phyloP scores from a whole-genome alignment of 768 basidiomycete genomes.

The Russula sp. region DNA sequence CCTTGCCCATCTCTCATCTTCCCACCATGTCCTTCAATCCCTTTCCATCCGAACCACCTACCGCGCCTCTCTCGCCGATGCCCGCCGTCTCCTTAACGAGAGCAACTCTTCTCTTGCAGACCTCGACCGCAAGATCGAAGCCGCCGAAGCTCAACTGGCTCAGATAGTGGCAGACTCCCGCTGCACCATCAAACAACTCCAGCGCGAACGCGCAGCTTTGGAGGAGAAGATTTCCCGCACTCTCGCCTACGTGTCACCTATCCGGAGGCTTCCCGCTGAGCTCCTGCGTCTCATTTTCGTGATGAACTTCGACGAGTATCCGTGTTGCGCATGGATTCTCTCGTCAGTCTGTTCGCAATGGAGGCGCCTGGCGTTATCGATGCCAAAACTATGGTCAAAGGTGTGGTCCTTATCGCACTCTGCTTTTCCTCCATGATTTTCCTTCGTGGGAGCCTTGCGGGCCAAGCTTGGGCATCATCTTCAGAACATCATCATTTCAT shows the following conservation, averaged over 20 bases:
- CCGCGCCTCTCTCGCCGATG: conserved; percentile 51
- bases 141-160: conserved; percentile 54
- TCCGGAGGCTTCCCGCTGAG: conserved; percentile 67
- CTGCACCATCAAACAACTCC: conserved; percentile 52
- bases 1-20: conserved; percentile 21
- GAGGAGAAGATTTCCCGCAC: conserved; percentile 50
- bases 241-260: conserved; percentile 67
- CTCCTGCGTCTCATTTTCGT: conserved; percentile 71
- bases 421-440: conserved; percentile 25
- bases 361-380: conserved; percentile 60
- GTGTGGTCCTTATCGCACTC: conserved; percentile 41
- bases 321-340: conserved; percentile 75
- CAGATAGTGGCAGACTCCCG: conserved; percentile 56
- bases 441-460: conserved; percentile 21
- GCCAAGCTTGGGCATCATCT: conserved; percentile 18
- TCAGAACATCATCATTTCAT: conserved; percentile 21
- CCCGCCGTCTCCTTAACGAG: conserved; percentile 45
- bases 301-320: conserved; percentile 63
- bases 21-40: conserved; percentile 29
- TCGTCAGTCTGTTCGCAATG: conserved; percentile 65
- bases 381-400: conserved; percentile 76
- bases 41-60: conserved; percentile 55
- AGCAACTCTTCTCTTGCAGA: conserved; percentile 34
- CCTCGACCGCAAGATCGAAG: conserved; percentile 49
- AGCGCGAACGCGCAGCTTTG: conserved; percentile 47